These are phyloP conservation scores for Stemphylium lycopersici DNA, from an alignment of 2,329 filamentous ascomycete genomes.

Conservation along the genomic window DNA sequence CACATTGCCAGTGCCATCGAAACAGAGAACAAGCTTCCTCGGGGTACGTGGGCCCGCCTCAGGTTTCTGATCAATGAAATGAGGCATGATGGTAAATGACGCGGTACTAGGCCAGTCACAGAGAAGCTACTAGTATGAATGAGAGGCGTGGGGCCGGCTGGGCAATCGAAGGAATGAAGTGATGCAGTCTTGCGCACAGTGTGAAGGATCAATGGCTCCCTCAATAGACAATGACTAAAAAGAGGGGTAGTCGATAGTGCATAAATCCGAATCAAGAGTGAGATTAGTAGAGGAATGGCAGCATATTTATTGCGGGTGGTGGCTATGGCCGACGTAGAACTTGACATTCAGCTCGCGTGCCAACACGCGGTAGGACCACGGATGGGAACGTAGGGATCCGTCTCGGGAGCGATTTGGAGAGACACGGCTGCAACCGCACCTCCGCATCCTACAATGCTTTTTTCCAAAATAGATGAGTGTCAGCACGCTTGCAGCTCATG, in stretches of 20 bases:
- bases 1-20: constrained; percentile 31
- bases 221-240: neutral
- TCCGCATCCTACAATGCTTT: neutral
- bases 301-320: neutral
- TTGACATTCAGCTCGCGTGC: neutral
- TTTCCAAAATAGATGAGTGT: neutral
- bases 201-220: too few relatives aligned
- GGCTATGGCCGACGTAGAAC: neutral
- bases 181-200: too few relatives aligned
- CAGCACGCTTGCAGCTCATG: neutral
- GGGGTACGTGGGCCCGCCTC: neutral
- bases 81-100: neutral
- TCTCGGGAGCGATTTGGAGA: neutral
- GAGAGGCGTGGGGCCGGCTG: neutral
- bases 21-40: constrained; percentile 23
- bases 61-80: neutral
- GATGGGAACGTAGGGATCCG: neutral
- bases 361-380: neutral
- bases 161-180: neutral
- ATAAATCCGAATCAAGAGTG: neutral
- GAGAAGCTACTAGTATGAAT: neutral
- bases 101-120: neutral
- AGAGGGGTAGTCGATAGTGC: neutral
- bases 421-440: neutral
- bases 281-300: neutral